Conservation (phyloP, 805 yeast species). For the Alloascoidea africana region DNA sequence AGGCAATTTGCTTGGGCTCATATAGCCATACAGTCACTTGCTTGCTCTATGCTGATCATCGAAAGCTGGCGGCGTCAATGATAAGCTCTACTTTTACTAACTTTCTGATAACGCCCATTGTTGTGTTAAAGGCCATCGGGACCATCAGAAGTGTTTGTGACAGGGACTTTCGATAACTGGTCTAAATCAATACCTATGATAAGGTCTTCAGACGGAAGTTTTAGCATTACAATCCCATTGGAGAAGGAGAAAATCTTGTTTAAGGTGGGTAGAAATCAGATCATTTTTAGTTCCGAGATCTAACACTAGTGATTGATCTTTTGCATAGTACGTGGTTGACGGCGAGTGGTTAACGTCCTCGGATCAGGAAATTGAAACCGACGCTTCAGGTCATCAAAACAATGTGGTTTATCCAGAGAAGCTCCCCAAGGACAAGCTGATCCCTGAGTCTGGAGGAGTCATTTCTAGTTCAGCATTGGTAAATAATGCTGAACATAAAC, state of each 20-base stretch:
- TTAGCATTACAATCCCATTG: conserved; percentile 42
- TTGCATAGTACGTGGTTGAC: conserved; percentile 56
- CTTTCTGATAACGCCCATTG: not conserved
- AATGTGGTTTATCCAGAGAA: conserved; percentile 26
- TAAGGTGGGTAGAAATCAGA: conserved; percentile 18
- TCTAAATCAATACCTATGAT: conserved; percentile 41
- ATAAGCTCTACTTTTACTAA: too few species aligned
- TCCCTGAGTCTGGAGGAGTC: conserved; percentile 24
- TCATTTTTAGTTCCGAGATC: too few species aligned
- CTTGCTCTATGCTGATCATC: too few species aligned
- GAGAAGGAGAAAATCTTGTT: conserved; percentile 26
- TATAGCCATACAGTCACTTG: too few species aligned
- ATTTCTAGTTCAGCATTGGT: conserved; percentile 1
- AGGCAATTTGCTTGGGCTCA: too few species aligned
- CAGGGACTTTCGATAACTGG: conserved; percentile 66
- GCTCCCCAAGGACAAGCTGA: conserved; percentile 16
- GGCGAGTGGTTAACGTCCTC: conserved; percentile 42
- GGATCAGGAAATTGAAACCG: conserved; percentile 26
- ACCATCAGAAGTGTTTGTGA: conserved; percentile 40
- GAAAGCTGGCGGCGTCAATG: too few species aligned
- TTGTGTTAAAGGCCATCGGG: conserved; percentile 28
- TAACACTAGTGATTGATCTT: too few species aligned
- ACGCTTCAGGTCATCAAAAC: conserved; percentile 35
- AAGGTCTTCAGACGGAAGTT: conserved; percentile 44
- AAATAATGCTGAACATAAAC: not conserved